These are phyloP conservation scores for Cystofilobasidium ferigula DNA, from an alignment of 768 basidiomycete genomes.

Conservation along the genomic window DNA sequence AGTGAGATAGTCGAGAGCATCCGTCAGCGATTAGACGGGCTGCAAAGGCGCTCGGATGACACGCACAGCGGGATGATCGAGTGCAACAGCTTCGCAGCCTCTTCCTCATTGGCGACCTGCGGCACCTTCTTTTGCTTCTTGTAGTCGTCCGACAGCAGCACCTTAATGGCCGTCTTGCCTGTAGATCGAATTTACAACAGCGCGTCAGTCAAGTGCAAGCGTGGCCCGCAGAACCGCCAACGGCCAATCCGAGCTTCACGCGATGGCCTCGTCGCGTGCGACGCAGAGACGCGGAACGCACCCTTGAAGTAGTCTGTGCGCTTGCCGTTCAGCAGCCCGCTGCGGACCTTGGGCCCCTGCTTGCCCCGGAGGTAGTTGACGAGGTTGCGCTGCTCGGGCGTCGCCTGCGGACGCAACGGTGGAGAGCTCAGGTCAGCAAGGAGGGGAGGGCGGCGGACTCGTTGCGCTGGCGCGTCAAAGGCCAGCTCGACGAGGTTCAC, in stretches of 20 bases:
- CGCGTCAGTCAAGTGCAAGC: neutral
- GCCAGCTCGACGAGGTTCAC: neutral
- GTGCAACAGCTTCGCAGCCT: conserved; percentile 58
- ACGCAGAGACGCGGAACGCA: conserved; percentile 34
- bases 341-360: conserved; percentile 75
- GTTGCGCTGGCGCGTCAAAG: neutral
- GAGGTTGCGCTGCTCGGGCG: conserved; percentile 66
- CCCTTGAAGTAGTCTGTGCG: conserved; percentile 98
- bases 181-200: neutral
- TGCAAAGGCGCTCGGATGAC: neutral
- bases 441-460: neutral
- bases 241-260: too few relatives aligned
- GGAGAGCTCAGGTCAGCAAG: neutral
- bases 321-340: conserved; percentile 85
- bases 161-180: conserved; percentile 91
- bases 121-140: conserved; percentile 61
- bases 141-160: conserved; percentile 84
- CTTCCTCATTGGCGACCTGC: conserved; percentile 59
- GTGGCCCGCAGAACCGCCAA: too few relatives aligned
- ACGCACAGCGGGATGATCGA: conserved; percentile 54
- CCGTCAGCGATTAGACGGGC: neutral
- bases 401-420: conserved; percentile 42
- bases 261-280: neutral
- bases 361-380: conserved; percentile 78
- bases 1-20: too few relatives aligned